Base-by-base conservation (phyloP, 495 filamentous ascomycete genomes). In the Chaetomium cochliodes region DNA sequence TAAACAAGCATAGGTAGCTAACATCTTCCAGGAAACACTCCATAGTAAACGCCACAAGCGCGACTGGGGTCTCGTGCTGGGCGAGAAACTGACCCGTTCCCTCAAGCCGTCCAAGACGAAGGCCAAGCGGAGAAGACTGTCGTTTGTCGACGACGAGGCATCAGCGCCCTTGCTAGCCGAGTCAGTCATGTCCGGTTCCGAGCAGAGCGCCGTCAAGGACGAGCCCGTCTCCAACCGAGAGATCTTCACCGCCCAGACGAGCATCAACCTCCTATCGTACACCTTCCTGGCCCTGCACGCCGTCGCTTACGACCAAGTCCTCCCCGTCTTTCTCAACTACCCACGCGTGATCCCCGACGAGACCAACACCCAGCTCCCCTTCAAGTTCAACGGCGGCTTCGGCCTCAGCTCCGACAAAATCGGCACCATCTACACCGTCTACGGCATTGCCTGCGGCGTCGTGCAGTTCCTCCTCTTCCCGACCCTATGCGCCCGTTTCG, bases 391-490 rank as follows among this genome's bases (percentile, higher is more conserved):
- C 3, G 87, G 91, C 55, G 92, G 92, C 0, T 93, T 92, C 67
- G 89, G 89, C 0, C 79, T 91, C 41, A 81, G 72, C n/a, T 86
- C 88, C 18, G 80, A 85, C 64, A 81, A 82, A 42, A 96, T 96
- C 65, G 92, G 92, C 30, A 79, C 88, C 18, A 82, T 93, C 63
- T 92, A 90, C 72, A 92, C 90, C 0, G 56, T 89, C 50, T 92
- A 91, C 75, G 90, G 89, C 23, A 76, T 91, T 57, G 73, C 82
- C 54, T 88, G 88, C 67, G 88, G 91, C 69, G 58, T 92, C 33
- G 82, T 89, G 18, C 92, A 96, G 71, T 93, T 96, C 77, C 74
- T 91, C 59, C 62, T 91, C 64, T 96, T 94, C 77, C 92, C 92
- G 1, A 70, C 80, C 0, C 69, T 90, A 3, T 91, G 89, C 39